Base-by-base conservation (phyloP, 2,329 filamentous ascomycete genomes). In the Diaporthe citriasiana region DNA sequence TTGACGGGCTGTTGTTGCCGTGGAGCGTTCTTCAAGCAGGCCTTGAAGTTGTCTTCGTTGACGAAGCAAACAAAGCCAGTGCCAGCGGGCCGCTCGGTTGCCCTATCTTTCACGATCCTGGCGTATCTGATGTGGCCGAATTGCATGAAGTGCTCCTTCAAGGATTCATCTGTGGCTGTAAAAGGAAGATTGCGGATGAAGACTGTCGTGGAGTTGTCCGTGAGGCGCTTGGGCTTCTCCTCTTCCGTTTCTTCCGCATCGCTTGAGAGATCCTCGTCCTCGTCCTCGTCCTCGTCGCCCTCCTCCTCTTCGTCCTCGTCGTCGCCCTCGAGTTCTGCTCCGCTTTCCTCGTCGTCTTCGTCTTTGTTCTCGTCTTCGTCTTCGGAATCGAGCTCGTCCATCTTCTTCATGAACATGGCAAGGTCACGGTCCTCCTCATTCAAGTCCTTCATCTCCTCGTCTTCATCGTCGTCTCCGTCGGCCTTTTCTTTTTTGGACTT, bases 111-210 rank as follows among this genome's bases (percentile, higher is more conserved):
- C 50, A 99, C 97, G 13, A 98, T 92, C 77, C 97, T 90, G 7
- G 96, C 97, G 82, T 98, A 99, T 50, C 95, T 91, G 51, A 98
- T 87, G n/a, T 89, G 89, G 35, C 97, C 97, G 79, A 99, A 98
- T 79, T 93, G 88, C n/a, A 87, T 86, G 80, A 99, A 99, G 82
- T 98, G 96, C 68, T 92, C 88, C 80, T 95, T 93, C 57, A 99
- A 89, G 65, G 91, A 89, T 69, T 95, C 93, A 79, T 99, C 95
- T 25, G 93, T 93, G 56, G 92, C 92, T 2, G 93, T 95, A 83
- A 97, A 99, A 0, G 97, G 96, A 17, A 99, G 86, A 81, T 99
- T 99, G 77, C 97, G 94, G 78, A 99, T 89, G 84, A 99, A 99
- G 19, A 98, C 84, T 0, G 95, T 98, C 47, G 91, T 91, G 2